Evolutionary conservation across 345 rosid genomes (phyloP), one percentile per base, ranked within the genome.

Genomic region (Citrus reticulata): DNA sequence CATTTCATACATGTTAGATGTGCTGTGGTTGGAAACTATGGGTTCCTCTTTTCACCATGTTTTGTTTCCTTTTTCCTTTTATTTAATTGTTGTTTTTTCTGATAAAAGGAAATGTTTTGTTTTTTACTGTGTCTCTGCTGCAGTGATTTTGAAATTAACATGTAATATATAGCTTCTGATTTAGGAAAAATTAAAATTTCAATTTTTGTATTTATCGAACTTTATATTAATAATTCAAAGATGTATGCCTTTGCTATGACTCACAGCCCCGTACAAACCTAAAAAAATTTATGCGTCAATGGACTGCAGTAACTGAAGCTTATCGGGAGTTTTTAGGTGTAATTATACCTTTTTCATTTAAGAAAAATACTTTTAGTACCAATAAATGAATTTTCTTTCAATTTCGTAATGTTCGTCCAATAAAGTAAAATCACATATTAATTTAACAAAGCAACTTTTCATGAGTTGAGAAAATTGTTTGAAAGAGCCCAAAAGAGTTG

Each of bases 1-100:
- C 46, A 17, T 72, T 66, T 72, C 42, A 24, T 46, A 32, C 46
- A 29, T 34, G 49, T 32, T 66, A 68, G 76, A 77, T 68, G 70
- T 70, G 68, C 25, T 34, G 14, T 25, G 24, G 40, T 70, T 68
- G 27, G 68, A 39, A 58, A 58, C 25, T 40, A n/a, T 57, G 57
- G 54, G 55, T 29, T 20, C 55, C 57, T 61, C 65, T 16, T 39
- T n/a, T 17, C 42, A 19, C 19, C n/a, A 9, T 67, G 46, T 7
- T 46, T 27, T 61, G 20, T 30, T 75, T 17, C 27, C 9, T 11
- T 32, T 8, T 32, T 34, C 20, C 4, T 8, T 20, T 20, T 46
- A 13, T 46, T 46, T 46, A 46, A 46, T 34, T 7, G 7, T 6
- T 19, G 25, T 13, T 5, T 49, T 25, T 34, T 49, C 14, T 25